Base-by-base conservation (phyloP, 495 filamentous ascomycete species). In the Mytilinidion resinicola region DNA sequence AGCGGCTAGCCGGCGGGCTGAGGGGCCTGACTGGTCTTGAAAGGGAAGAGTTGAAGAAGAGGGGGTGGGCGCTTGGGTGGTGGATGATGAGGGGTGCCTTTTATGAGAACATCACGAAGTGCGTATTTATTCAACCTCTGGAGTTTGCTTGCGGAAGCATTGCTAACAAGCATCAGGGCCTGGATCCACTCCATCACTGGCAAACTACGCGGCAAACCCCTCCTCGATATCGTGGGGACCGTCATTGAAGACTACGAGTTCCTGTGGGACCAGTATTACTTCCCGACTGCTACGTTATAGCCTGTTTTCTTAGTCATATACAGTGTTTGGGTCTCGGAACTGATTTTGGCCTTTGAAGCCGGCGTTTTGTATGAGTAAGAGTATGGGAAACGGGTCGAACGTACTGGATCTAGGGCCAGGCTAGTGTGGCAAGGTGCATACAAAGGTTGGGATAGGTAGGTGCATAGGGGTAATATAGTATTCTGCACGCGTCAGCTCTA, bases 241-340 rank as follows among this genome's bases (percentile, higher is more conserved):
- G 80, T 98, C 20, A 66, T 97, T 55, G 91, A 95, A 69, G 95
- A 98, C 68, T 97, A 97, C 65, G 89, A 95, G 69, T 96, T 93
- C 67, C 77, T 98, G 14, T 98, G 93, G 93, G 92, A 96, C 74
- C 88, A 95, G 52, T 97, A 95, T 67, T 92, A 98, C 72, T 97
- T 97, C 71, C 79, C 84, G 10, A 87, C 85, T 10, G 81, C 85
- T 21, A 89, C 85, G 0, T 64, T 88, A 57, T 89, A 71, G 69
- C 36, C 19, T 43, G 53, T 35, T 62, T 54, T 43, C 50, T 51
- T 62, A 25, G 57, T 9, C 50, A 21, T 41, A 17, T 39, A 3
- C 25, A 30, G 21, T 11, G 21, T 34, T 44, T n/a, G 12, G 38
- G 12, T 41, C 20, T 30, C 14, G 52, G 19, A 30, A 33, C 9